phyloP scores from a whole-genome alignment of 106 monocot species.

The Apostasia ramifera region DNA sequence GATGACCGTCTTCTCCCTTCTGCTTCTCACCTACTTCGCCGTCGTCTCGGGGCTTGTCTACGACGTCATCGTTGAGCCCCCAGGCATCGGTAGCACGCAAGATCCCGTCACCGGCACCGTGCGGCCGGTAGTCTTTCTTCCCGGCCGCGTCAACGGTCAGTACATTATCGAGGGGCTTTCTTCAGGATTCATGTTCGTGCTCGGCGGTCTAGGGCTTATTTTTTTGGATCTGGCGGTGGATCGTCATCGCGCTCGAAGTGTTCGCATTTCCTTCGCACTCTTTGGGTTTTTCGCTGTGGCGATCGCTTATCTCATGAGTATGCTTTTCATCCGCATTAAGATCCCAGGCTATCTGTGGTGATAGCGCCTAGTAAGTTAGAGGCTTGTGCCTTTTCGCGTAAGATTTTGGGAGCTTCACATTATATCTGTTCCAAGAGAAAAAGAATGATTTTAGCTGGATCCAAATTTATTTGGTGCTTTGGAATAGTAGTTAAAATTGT shows the following conservation, averaged over 20 bases:
- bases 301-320: slow-evolving; percentile 66
- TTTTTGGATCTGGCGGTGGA: slow-evolving; percentile 83
- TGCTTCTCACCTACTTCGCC: slow-evolving; percentile 89
- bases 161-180: slow-evolving; percentile 98
- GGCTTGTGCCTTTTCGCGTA: not conserved
- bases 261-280: slow-evolving; percentile 58
- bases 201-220: slow-evolving; percentile 78
- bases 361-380: slow-evolving; percentile 3
- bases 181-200: slow-evolving; percentile 93
- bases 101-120: slow-evolving; percentile 63
- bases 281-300: slow-evolving; percentile 68
- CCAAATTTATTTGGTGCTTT: too few relatives aligned
- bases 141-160: slow-evolving; percentile 87
- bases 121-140: slow-evolving; percentile 81
- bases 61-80: slow-evolving; percentile 98
- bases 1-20: slow-evolving; percentile 58
- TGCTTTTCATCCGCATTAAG: slow-evolving; percentile 96
- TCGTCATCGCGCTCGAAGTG: slow-evolving; percentile 49
- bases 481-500: too few relatives aligned
- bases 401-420: not conserved
- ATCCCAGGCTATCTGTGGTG: slow-evolving; percentile 75
- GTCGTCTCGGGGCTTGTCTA: slow-evolving; percentile 91
- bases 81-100: slow-evolving; percentile 86
- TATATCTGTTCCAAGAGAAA: too few relatives aligned
- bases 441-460: too few relatives aligned